phyloP scores from a whole-genome alignment of 371 early-diverging fungal genomes.

The Mortierella sp. region DNA sequence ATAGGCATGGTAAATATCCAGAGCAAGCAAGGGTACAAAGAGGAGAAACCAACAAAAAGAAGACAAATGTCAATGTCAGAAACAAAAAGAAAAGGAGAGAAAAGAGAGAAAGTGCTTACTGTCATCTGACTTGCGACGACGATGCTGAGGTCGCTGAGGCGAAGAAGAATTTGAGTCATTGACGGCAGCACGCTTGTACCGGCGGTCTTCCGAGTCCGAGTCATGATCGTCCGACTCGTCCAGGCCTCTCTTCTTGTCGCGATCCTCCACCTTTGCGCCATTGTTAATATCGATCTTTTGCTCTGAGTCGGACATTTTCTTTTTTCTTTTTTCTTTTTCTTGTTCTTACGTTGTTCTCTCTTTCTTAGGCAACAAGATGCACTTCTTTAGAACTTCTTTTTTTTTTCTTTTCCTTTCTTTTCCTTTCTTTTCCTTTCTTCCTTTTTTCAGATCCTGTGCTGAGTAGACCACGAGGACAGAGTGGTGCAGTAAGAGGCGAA shows the following conservation, averaged over 20 bases:
- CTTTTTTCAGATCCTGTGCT: too few relatives aligned
- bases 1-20: too few relatives aligned
- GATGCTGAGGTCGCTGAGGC: slow-evolving; percentile 2
- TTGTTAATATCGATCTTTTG: neutral
- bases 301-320: neutral
- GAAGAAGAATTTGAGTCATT: slow-evolving; percentile 1
- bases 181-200: slow-evolving; percentile 2
- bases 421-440: too few relatives aligned
- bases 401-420: too few relatives aligned
- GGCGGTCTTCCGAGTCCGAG: slow-evolving; percentile 1
- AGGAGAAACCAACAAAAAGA: slow-evolving; percentile 2
- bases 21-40: neutral
- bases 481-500: too few relatives aligned
- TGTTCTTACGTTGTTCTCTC: neutral
- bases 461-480: too few relatives aligned
- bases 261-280: neutral
- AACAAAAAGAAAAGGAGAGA: neutral
- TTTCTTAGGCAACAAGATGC: too few relatives aligned
- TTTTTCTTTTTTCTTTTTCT: neutral
- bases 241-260: neutral
- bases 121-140: neutral
- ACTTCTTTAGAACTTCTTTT: too few relatives aligned
- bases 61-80: too few relatives aligned
- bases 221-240: slow-evolving; percentile 2
- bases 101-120: neutral